Conservation (phyloP, 169 alveolate species). For the Plasmodium knowlesi region DNA sequence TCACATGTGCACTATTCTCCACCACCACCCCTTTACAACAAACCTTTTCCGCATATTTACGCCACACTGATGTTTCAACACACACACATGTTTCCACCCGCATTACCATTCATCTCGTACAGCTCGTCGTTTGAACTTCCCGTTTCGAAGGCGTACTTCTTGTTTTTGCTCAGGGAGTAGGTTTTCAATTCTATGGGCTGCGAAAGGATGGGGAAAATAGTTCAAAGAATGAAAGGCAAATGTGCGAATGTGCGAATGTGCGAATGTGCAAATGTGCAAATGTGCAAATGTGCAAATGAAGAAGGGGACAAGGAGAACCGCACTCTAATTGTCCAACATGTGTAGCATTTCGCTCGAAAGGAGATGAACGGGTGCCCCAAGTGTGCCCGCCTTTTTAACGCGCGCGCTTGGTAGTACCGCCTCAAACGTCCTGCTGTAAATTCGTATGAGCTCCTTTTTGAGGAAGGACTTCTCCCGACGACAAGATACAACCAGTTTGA, state of each 20-base stretch:
- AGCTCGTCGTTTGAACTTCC: conserved; percentile 17
- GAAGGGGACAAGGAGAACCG: neutral
- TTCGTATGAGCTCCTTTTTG: conserved; percentile 31
- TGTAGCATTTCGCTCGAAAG: neutral
- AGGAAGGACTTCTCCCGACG: conserved; percentile 36
- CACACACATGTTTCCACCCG: neutral
- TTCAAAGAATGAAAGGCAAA: neutral
- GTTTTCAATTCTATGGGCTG: conserved; percentile 49
- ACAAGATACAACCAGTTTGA: conserved; percentile 58
- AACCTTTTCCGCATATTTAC: neutral
- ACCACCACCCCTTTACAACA: neutral
- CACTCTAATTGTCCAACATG: neutral
- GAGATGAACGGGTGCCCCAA: neutral
- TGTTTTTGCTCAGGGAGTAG: conserved; percentile 29
- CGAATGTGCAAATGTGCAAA: too few species aligned
- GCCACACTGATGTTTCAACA: neutral
- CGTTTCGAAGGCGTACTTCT: conserved; percentile 50
- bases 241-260: too few species aligned
- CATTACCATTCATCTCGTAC: conserved; percentile 42
- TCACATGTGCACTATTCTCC: neutral
- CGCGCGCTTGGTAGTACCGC: conserved; percentile 2
- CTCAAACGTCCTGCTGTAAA: conserved; percentile 33
- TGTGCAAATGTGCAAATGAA: neutral
- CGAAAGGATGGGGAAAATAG: neutral
- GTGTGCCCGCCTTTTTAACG: neutral